phyloP scores from a whole-genome alignment of 176 grass and related monocot species.

The Carex littledalei region DNA sequence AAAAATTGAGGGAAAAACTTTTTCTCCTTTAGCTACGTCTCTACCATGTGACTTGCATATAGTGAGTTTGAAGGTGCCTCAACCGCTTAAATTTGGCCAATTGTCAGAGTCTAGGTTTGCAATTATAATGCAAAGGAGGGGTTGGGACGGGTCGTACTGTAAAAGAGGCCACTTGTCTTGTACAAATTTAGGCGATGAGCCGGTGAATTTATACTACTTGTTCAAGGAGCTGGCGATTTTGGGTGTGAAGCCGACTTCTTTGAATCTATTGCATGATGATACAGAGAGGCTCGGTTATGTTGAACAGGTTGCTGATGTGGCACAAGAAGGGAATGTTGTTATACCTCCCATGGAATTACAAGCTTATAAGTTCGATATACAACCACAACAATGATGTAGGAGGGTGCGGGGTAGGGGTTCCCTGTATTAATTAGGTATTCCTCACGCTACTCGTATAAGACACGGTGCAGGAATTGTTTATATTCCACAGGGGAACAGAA shows the following conservation, averaged over 20 bases:
- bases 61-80: slow-evolving; percentile 84
- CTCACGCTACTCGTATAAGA: neutral
- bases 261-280: slow-evolving; percentile 93
- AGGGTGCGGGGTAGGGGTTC: neutral
- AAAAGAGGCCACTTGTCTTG: slow-evolving; percentile 59
- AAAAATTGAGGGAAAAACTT: slow-evolving; percentile 43
- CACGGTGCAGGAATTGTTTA: neutral
- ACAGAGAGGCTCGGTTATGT: slow-evolving; percentile 76
- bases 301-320: slow-evolving; percentile 61
- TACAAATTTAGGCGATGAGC: slow-evolving; percentile 56
- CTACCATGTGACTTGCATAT: slow-evolving; percentile 92
- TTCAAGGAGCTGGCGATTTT: slow-evolving; percentile 73
- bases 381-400: slow-evolving; percentile 28
- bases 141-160: slow-evolving; percentile 83
- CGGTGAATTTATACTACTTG: slow-evolving; percentile 89
- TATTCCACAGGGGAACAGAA: neutral
- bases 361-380: slow-evolving; percentile 87
- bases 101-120: slow-evolving; percentile 47
- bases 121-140: slow-evolving; percentile 79
- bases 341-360: slow-evolving; percentile 97
- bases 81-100: slow-evolving; percentile 72
- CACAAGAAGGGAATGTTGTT: slow-evolving; percentile 83
- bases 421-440: neutral
- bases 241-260: slow-evolving; percentile 83
- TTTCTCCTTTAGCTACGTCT: slow-evolving; percentile 55